Percentiles rank a stretch among this genome's conserved stretches.
Evolutionary conservation across 768 basidiomycete genomes (phyloP).

Genomic region (Lentinula edodes): DNA sequence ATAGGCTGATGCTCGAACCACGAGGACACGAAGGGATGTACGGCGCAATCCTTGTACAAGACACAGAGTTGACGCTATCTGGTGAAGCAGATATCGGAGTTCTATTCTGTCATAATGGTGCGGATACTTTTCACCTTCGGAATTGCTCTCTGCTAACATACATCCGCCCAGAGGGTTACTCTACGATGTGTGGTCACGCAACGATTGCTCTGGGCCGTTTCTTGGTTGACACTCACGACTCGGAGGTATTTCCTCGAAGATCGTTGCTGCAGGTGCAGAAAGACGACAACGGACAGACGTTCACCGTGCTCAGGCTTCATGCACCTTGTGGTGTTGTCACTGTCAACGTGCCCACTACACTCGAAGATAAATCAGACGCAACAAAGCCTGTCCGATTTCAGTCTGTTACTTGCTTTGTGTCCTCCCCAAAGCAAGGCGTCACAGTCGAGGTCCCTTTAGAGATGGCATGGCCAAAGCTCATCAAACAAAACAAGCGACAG

Average conservation of each 20-base stretch:
- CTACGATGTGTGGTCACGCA: slow-evolving; percentile 38
- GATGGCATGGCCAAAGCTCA: slow-evolving; percentile 16
- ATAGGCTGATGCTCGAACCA: slow-evolving; percentile 32
- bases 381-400: slow-evolving; percentile 25
- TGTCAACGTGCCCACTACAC: slow-evolving; percentile 21
- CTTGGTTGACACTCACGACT: slow-evolving; percentile 30
- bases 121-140: not conserved
- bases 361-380: slow-evolving; percentile 18
- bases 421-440: slow-evolving; percentile 16
- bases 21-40: slow-evolving; percentile 36
- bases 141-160: not conserved
- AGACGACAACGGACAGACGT: too few relatives aligned
- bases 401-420: slow-evolving; percentile 30
- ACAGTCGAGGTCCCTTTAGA: slow-evolving; percentile 22
- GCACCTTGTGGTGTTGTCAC: slow-evolving; percentile 33
- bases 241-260: slow-evolving; percentile 24
- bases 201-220: slow-evolving; percentile 35
- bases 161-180: slow-evolving; percentile 27
- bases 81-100: slow-evolving; percentile 35
- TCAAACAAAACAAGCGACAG: not conserved
- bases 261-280: slow-evolving; percentile 15
- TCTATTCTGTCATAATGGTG: slow-evolving; percentile 37
- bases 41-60: slow-evolving; percentile 29
- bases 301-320: slow-evolving; percentile 22
- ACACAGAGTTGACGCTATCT: slow-evolving; percentile 26